Base-by-base conservation (phyloP, 2,329 filamentous ascomycete species). In the Magnaporthales sp. region DNA sequence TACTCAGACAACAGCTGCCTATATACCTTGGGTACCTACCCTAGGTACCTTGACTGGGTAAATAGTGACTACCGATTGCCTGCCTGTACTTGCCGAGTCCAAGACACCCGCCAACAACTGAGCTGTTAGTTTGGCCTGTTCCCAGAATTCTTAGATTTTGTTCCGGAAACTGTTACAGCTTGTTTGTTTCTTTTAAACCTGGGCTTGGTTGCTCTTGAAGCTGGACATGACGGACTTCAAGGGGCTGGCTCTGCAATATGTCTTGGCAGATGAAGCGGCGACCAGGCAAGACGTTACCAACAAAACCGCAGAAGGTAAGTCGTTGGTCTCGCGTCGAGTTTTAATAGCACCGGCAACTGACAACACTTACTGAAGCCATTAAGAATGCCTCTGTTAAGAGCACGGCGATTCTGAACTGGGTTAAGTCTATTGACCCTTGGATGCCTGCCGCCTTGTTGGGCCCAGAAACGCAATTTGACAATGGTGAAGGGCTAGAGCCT, bases 401-500 rank as follows among this genome's bases (percentile, higher is more conserved):
- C 27, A 58, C 68, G 6, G 71, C 71, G 26, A 68, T 72, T 5
- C 66, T 70, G 9, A 66, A 29, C 58, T 73, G 72, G 72, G 71
- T 70, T 2, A 69, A 71, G 58, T 73, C 72, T 6, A 72, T 73
- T 70, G 75, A 77, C 58, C 71, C 71, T 65, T 79, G 77, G 77
- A 75, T 78, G 70, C 75, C 75, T 24, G 67, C 69, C 68, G 60
- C 56, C 3, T 27, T 62, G 24, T 38, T 54, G 5, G 54, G 30
- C n/a, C 65, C 66, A 15, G 69, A 56, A 9, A 30, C 61, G 61
- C 31, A 67, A 69, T 11, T 56, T 22, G 31, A 67, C 27, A 29
- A 68, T 26, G 60, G 68, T 29, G 58, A 58, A 51, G 75, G 75
- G 32, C 75, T 75, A 29, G 69, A 70, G 58, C 71, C 73, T 68